Conservation (phyloP, 2,329 filamentous ascomycete genomes). For the Colletotrichum somersetense region DNA sequence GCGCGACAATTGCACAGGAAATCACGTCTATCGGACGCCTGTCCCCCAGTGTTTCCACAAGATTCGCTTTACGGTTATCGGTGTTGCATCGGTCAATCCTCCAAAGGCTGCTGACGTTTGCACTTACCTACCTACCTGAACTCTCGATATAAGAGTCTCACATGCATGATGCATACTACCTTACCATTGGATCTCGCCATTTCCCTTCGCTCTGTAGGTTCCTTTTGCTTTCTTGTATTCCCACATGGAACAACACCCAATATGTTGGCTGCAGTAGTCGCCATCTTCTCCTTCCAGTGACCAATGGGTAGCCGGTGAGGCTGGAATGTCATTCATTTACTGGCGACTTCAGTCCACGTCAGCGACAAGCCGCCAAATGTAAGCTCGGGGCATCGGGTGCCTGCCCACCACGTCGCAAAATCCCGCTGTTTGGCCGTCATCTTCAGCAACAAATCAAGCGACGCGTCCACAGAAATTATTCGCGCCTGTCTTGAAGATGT, state of each 20-base stretch:
- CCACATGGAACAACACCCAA: conserved; percentile 15
- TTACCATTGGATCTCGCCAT: neutral
- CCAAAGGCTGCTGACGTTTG: neutral
- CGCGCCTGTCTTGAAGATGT: too few relatives aligned
- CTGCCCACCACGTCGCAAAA: neutral
- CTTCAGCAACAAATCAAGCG: neutral
- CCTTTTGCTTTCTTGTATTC: neutral
- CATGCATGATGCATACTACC: neutral
- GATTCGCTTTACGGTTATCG: neutral
- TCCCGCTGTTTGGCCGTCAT: neutral
- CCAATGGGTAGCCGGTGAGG: neutral
- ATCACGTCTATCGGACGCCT: neutral
- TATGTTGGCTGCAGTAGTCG: conserved; percentile 9
- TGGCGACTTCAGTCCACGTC: neutral
- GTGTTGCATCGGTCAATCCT: neutral
- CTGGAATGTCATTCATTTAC: neutral
- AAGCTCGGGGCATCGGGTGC: neutral
- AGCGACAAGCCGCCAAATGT: neutral
- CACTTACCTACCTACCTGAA: neutral
- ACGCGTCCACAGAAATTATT: neutral
- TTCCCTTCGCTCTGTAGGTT: neutral
- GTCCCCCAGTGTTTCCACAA: neutral
- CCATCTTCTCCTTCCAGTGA: neutral
- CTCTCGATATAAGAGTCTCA: conserved; percentile 12
- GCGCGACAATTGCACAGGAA: neutral